Evolutionary conservation across 1,139 yeast genomes (phyloP).

Genomic region (Yamadazyma kanchanaburiensis): DNA sequence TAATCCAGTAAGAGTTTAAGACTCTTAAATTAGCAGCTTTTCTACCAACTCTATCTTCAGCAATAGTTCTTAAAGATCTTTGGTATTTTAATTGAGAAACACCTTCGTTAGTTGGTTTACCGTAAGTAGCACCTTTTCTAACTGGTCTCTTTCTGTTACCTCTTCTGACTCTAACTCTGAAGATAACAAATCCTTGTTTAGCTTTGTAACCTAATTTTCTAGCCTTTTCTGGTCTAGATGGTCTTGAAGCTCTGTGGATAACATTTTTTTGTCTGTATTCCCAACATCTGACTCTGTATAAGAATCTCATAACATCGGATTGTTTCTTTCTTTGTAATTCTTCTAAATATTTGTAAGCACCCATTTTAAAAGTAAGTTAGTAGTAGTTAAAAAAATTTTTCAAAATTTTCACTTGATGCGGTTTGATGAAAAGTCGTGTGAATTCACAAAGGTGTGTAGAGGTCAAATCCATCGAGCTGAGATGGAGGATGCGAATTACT

Average conservation of each 20-base stretch:
- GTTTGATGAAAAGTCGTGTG: conserved; percentile 2
- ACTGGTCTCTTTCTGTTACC: conserved; percentile 99
- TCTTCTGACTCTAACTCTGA: conserved; percentile 99
- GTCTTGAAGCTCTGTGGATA: conserved; percentile 98
- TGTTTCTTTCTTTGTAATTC: conserved; percentile 99
- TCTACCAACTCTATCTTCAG: conserved; percentile 99
- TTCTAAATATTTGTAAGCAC: conserved; percentile 99
- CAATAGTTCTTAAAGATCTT: conserved; percentile 95
- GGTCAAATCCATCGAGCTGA: too few relatives aligned
- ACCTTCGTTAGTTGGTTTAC: conserved; percentile 99
- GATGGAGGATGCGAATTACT: too few relatives aligned
- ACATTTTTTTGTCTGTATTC: conserved; percentile 99
- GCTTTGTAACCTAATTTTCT: conserved; percentile 99
- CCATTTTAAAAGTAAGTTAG: conserved; percentile 50
- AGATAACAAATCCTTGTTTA: conserved; percentile 98
- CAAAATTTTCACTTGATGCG: conserved; percentile 6
- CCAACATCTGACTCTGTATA: conserved; percentile 99
- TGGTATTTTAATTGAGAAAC: conserved; percentile 99
- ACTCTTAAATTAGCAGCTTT: conserved; percentile 99
- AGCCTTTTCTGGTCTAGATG: conserved; percentile 99
- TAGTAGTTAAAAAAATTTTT: conserved; percentile 8
- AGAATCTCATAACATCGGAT: conserved; percentile 98
- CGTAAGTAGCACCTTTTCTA: conserved; percentile 99
- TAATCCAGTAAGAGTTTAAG: conserved; percentile 99
- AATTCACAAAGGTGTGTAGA: too few relatives aligned